phyloP scores from a whole-genome alignment of 345 rosid species.

The Psidium guajava region DNA sequence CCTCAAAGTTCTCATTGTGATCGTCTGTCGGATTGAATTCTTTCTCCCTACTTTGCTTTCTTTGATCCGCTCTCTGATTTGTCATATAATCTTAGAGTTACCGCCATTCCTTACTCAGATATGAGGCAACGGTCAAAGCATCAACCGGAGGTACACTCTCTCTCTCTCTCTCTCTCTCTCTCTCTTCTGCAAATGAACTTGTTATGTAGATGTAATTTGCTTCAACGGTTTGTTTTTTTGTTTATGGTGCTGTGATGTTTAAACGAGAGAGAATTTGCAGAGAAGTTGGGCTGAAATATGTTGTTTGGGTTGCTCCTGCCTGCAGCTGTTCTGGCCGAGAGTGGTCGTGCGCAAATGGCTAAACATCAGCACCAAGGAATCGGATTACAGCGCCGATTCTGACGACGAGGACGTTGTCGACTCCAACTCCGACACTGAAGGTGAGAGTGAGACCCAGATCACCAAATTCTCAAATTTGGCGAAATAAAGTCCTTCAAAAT shows the following conservation, averaged over 20 bases:
- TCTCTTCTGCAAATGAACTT: not conserved
- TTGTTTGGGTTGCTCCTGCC: constrained; percentile 75
- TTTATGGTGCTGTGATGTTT: not conserved
- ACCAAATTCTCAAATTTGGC: not conserved
- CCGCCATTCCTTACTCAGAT: not conserved
- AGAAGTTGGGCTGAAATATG: constrained; percentile 59
- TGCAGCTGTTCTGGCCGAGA: constrained; percentile 81
- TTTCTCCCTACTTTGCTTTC: not conserved
- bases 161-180: not conserved
- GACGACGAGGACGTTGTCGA: constrained; percentile 31
- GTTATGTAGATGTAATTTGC: not conserved
- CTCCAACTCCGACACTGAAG: constrained; percentile 38
- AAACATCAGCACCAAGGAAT: constrained; percentile 48
- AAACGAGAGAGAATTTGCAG: constrained; percentile 28
- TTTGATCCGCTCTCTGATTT: not conserved
- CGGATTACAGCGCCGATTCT: constrained; percentile 78
- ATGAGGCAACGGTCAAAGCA: constrained; percentile 28
- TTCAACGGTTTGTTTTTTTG: not conserved
- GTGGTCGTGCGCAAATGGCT: constrained; percentile 74
- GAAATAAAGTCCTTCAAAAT: not conserved
- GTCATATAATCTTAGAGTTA: not conserved
- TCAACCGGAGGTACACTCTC: constrained; percentile 25
- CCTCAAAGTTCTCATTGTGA: not conserved
- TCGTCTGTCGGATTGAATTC: not conserved
- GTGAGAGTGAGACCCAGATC: constrained; percentile 3